phyloP scores from a whole-genome alignment of 495 filamentous ascomycete species.

The Delitschia confertaspora region DNA sequence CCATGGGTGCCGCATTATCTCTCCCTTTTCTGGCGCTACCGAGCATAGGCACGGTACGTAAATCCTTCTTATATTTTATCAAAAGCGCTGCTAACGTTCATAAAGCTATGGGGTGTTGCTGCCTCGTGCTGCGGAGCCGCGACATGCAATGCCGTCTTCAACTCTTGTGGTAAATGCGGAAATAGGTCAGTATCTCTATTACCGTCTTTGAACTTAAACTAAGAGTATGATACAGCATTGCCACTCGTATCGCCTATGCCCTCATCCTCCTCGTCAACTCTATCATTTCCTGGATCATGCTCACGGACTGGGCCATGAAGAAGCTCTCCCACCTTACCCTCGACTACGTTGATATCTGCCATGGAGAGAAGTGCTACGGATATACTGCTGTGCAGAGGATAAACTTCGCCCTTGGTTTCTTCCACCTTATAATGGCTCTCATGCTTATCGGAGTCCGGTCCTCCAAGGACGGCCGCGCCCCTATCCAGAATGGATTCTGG shows the following conservation, averaged over 20 bases:
- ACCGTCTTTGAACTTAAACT: background rate
- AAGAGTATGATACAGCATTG: conserved; percentile 62
- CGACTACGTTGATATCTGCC: conserved; percentile 93
- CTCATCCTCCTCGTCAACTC: conserved; percentile 94
- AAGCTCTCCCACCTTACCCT: conserved; percentile 85
- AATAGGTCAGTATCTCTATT: conserved; percentile 66
- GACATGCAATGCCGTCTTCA: conserved; percentile 89
- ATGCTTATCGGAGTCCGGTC: conserved; percentile 78
- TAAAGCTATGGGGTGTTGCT: conserved; percentile 62
- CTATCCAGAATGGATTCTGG: conserved; percentile 93
- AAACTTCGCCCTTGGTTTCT: conserved; percentile 91
- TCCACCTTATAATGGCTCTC: conserved; percentile 77
- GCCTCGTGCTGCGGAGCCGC: conserved; percentile 91
- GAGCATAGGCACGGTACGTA: conserved; percentile 71
- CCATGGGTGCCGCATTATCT: conserved; percentile 87
- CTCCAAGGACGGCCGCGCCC: conserved; percentile 78
- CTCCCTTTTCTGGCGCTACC: conserved; percentile 82
- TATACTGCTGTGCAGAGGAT: conserved; percentile 95
- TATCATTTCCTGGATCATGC: conserved; percentile 96
- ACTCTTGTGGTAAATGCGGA: conserved; percentile 88
- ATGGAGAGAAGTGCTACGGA: conserved; percentile 83
- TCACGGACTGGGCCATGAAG: conserved; percentile 96
- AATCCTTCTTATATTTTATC: background rate
- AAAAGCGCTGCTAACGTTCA: conserved; percentile 25
- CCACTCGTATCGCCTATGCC: conserved; percentile 94